phyloP scores from a whole-genome alignment of 768 basidiomycete species.

The Strobilomyces confusus region DNA sequence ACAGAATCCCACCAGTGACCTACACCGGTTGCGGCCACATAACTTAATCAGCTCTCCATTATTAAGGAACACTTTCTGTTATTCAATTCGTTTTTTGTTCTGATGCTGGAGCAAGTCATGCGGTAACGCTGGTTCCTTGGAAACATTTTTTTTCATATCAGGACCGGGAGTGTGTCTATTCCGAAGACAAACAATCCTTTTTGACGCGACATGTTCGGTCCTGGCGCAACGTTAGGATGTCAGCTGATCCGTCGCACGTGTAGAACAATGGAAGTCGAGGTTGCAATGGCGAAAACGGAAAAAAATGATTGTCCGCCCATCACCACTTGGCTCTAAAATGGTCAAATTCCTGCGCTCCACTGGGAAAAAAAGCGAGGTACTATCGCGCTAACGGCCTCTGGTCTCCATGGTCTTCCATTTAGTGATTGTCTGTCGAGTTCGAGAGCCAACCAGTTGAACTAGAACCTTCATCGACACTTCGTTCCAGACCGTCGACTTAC shows the following conservation, averaged over 20 bases:
- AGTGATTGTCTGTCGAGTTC: conserved; percentile 20
- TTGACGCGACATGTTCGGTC: conserved; percentile 18
- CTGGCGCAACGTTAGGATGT: conserved; percentile 19
- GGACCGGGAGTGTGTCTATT: conserved; percentile 18
- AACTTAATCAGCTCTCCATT: conserved; percentile 21
- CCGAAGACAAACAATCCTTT: conserved; percentile 25
- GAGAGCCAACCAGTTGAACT: conserved; percentile 11
- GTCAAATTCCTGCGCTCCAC: conserved; percentile 22
- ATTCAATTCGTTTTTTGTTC: conserved; percentile 25
- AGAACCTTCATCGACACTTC: conserved; percentile 5
- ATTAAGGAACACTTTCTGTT: conserved; percentile 30
- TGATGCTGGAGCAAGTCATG: conserved; percentile 21
- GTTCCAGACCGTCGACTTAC: conserved; percentile 18
- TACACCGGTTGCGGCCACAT: conserved; percentile 23
- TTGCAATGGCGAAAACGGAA: conserved; percentile 24
- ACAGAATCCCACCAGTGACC: conserved; percentile 24
- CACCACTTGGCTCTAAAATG: conserved; percentile 18
- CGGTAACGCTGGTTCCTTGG: conserved; percentile 17
- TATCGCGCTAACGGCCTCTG: conserved; percentile 21
- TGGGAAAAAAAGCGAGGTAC: conserved; percentile 18
- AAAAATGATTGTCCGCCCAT: conserved; percentile 17
- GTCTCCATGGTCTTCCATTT: conserved; percentile 32
- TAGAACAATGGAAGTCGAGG: conserved; percentile 29
- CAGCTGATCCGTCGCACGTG: conserved; percentile 29
- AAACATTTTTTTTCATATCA: conserved; percentile 31